Base-by-base conservation (phyloP, 192 early-diverging fungal species). In the Rhizoclosmatium sp. region DNA sequence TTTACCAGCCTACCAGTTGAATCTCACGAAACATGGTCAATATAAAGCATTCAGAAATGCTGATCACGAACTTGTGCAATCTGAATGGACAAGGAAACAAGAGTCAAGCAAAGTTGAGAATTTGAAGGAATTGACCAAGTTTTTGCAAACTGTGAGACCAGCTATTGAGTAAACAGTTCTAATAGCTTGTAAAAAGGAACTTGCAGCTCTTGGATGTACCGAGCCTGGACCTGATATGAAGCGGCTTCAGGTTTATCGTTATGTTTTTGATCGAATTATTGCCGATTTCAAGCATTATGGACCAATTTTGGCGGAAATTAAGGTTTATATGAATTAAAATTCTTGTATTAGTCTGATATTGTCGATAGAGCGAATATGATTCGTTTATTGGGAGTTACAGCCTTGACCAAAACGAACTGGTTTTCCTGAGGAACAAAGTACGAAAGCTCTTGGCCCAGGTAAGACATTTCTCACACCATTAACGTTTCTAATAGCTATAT, bases 251-350 rank as follows among this genome's bases (percentile, higher is more conserved):
- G 82, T 86, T 3, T 86, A 85, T 70, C 71, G 78, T 47, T 67
- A 76, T 19, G 78, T 75, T 16, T 88, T 88, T 75, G 83, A 86
- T 23, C 80, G 82, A 39, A 65, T 86, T 40, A 86, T 88, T 65
- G 46, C 58, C 5, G 84, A 86, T 60, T 88, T 88, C 79, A 80
- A 51, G n/a, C 69, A 71, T n/a, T 88, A 80, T 59, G 83, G 82
- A 10, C 87, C 87, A 12, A 42, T 88, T 45, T 65, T 88, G 21
- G 81, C 82, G n/a, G 87, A 88, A 71, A 86, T 88, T 60, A 88
- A 88, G 69, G 86, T 80, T 75, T 19, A 44, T 2, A 46, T 64
- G 4, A 21, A 12, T 72, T 16, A 72, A 44, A 72, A 40, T 47
- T 4, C 61, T 45, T n/a, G 19, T 65, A 19, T 58, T 47, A 41